phyloP scores from a whole-genome alignment of 495 filamentous ascomycete genomes.

The Neurospora terricola region DNA sequence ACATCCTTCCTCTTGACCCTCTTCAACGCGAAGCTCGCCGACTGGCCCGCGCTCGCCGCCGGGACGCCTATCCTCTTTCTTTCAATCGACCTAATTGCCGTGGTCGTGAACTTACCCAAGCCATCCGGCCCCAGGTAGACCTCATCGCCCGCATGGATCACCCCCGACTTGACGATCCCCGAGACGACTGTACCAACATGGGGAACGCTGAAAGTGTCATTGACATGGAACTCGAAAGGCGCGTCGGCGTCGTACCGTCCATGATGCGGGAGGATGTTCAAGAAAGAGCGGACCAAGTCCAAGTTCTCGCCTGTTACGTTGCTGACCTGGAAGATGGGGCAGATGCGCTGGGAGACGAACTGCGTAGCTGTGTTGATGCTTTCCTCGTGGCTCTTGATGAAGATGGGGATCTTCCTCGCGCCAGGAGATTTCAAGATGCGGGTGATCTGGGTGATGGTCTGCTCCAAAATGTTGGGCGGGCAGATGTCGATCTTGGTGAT shows the following conservation, averaged over 20 bases:
- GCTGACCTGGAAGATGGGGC: conserved; percentile 94
- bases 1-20: conserved; percentile 85
- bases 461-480: conserved; percentile 86
- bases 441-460: conserved; percentile 85
- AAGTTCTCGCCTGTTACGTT: conserved; percentile 91
- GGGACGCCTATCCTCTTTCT: conserved; percentile 88
- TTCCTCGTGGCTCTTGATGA: conserved; percentile 83
- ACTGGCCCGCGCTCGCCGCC: conserved; percentile 83
- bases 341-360: conserved; percentile 91
- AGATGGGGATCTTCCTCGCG: conserved; percentile 93
- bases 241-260: conserved; percentile 84
- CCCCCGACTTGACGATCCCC: conserved; percentile 79
- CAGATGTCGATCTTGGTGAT: conserved; percentile 99
- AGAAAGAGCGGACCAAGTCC: conserved; percentile 69
- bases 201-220: conserved; percentile 97
- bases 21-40: conserved; percentile 82
- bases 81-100: conserved; percentile 86
- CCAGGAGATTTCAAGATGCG: conserved; percentile 90
- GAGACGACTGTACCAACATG: conserved; percentile 95
- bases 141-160: conserved; percentile 83
- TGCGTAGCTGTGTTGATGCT: conserved; percentile 93
- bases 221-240: conserved; percentile 91
- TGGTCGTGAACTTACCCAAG: conserved; percentile 83
- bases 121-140: conserved; percentile 88
- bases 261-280: conserved; percentile 92